Evolutionary conservation across 768 basidiomycete genomes (phyloP).

Genomic region (Vararia minispora): DNA sequence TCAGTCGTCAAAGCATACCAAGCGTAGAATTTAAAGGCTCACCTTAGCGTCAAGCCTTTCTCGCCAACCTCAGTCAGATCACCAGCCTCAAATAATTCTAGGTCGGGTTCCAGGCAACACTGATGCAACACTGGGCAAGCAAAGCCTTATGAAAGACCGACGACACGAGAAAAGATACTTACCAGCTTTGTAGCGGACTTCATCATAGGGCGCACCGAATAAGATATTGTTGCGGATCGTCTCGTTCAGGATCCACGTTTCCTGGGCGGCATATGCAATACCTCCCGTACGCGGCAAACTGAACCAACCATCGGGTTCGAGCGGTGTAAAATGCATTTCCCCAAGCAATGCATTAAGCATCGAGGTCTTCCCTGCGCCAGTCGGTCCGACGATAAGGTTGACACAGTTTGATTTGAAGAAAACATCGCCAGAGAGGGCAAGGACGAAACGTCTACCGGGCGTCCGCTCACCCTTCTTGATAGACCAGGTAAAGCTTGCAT

Average conservation of each 20-base stretch:
- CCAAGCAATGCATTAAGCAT: slow-evolving; percentile 53
- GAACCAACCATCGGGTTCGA: slow-evolving; percentile 46
- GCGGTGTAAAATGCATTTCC: slow-evolving; percentile 56
- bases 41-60: slow-evolving; percentile 40
- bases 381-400: slow-evolving; percentile 51
- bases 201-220: slow-evolving; percentile 36
- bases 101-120: slow-evolving; percentile 24
- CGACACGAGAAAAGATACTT: too few species aligned
- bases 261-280: slow-evolving; percentile 74
- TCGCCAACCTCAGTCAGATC: slow-evolving; percentile 50
- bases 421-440: slow-evolving; percentile 42
- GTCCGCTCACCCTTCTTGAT: too few species aligned
- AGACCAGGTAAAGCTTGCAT: slow-evolving; percentile 51
- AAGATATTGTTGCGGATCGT: slow-evolving; percentile 54
- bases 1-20: too few species aligned
- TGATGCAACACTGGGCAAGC: slow-evolving; percentile 17
- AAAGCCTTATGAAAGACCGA: too few species aligned
- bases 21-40: too few species aligned
- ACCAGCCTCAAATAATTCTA: slow-evolving; percentile 35
- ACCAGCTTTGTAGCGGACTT: slow-evolving; percentile 30
- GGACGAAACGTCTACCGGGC: slow-evolving; percentile 33
- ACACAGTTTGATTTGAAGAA: slow-evolving; percentile 40
- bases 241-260: slow-evolving; percentile 78
- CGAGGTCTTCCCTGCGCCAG: slow-evolving; percentile 51
- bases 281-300: slow-evolving; percentile 58